phyloP scores from a whole-genome alignment of 768 basidiomycete genomes.

The Holtermannia corniformis region DNA sequence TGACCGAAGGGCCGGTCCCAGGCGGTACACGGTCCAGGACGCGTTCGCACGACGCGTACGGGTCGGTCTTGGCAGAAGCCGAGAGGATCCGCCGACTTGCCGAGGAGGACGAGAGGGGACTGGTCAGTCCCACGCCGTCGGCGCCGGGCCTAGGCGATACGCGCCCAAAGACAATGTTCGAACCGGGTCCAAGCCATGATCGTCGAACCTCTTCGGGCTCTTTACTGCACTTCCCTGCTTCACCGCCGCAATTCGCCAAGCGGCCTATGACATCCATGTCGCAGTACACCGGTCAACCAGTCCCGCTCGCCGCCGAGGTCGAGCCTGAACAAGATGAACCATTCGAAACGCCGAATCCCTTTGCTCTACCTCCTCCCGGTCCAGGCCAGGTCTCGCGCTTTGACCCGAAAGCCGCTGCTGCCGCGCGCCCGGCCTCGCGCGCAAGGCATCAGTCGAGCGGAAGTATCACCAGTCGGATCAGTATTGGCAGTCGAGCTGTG shows the following conservation, averaged over 20 bases:
- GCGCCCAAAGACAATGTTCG: neutral
- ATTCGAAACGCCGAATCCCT: slow-evolving; percentile 48
- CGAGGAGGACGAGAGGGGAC: neutral
- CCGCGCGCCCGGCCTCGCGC: slow-evolving; percentile 1
- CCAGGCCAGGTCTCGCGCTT: slow-evolving; percentile 58
- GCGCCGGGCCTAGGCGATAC: too few relatives aligned
- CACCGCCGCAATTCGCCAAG: slow-evolving; percentile 5
- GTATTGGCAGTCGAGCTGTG: slow-evolving; percentile 37
- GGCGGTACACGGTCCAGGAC: slow-evolving; percentile 1
- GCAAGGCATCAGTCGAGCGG: neutral
- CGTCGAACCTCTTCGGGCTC: neutral
- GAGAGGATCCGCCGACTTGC: slow-evolving; percentile 4
- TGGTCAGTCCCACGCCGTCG: neutral
- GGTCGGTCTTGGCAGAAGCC: slow-evolving; percentile 3
- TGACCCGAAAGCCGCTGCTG: slow-evolving; percentile 59
- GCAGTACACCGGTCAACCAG: neutral
- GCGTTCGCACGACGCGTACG: slow-evolving; percentile 11
- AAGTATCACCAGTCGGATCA: neutral
- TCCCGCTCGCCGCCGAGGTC: neutral
- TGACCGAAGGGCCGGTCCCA: neutral
- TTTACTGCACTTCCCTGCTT: neutral
- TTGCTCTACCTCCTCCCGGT: slow-evolving; percentile 59
- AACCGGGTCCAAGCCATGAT: neutral
- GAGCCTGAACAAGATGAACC: neutral
- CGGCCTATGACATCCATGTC: neutral